These are phyloP conservation scores for Cylindrodendrum hubeiense DNA, from an alignment of 2,329 filamentous ascomycete species.

Conservation along the genomic window DNA sequence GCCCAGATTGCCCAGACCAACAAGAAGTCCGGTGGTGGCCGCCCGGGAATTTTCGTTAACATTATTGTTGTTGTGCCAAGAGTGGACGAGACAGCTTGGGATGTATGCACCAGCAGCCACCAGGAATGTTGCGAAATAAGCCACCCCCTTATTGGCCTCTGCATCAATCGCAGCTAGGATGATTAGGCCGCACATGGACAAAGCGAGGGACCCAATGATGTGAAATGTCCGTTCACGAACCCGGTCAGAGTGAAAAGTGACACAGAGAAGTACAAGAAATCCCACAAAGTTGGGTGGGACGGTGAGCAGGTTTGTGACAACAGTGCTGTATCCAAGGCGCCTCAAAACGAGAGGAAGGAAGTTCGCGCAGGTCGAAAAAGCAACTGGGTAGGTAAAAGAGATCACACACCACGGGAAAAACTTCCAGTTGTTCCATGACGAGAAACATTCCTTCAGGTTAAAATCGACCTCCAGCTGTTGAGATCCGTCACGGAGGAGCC, in stretches of 20 bases:
- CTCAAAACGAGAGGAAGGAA: constrained; percentile 62
- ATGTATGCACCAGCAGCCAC: constrained; percentile 60
- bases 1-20: constrained; percentile 62
- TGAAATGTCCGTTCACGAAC: constrained; percentile 60
- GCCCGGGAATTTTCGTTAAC: constrained; percentile 60
- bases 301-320: constrained; percentile 62
- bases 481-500: constrained; percentile 58
- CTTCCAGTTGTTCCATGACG: constrained; percentile 52
- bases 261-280: constrained; percentile 57
- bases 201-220: constrained; percentile 50
- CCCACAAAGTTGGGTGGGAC: constrained; percentile 62
- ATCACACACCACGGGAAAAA: constrained; percentile 60
- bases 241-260: constrained; percentile 58
- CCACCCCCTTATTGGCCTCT: constrained; percentile 54
- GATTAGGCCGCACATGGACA: constrained; percentile 58
- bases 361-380: constrained; percentile 52
- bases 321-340: constrained; percentile 56
- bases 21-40: constrained; percentile 60
- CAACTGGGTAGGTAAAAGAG: constrained; percentile 61
- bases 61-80: constrained; percentile 67
- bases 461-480: constrained; percentile 52
- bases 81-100: constrained; percentile 59
- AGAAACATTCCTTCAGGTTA: constrained; percentile 55
- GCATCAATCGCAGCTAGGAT: constrained; percentile 59
- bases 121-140: constrained; percentile 65